Conservation (phyloP, 2,329 filamentous ascomycete genomes). For the Diaporthe australafricana region DNA sequence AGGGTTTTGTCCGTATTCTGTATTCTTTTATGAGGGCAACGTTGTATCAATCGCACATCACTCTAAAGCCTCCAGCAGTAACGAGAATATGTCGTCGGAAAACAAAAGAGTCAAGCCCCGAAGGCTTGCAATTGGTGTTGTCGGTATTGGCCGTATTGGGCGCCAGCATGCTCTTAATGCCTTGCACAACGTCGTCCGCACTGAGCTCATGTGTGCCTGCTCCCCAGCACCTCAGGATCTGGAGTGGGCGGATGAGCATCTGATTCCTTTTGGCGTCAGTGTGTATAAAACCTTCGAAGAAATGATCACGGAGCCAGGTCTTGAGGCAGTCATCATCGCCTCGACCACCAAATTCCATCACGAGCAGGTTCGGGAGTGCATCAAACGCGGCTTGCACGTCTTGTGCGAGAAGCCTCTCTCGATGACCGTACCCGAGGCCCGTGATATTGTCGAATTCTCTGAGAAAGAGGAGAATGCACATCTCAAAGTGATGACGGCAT, state of each 20-base stretch:
- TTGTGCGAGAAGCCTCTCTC: constrained; percentile 70
- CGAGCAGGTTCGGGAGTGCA: constrained; percentile 66
- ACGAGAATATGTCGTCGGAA: background rate
- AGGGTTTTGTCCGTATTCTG: too few relatives aligned
- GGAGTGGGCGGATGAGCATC: constrained; percentile 56
- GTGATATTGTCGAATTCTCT: constrained; percentile 61
- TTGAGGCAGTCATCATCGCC: constrained; percentile 56
- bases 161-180: constrained; percentile 63
- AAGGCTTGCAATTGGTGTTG: constrained; percentile 1
- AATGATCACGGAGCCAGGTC: constrained; percentile 53
- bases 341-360: constrained; percentile 65
- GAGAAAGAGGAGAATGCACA: constrained; percentile 58
- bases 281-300: constrained; percentile 59
- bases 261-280: constrained; percentile 56
- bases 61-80: too few relatives aligned
- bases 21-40: background rate
- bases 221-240: constrained; percentile 41
- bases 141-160: constrained; percentile 64
- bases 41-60: background rate
- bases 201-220: constrained; percentile 17
- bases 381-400: constrained; percentile 65
- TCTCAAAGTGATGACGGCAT: constrained; percentile 75
- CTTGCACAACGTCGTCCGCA: constrained; percentile 18
- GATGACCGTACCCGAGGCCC: constrained; percentile 57
- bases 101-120: background rate